A percentile compares a stretch with the other conserved stretches of the same genome.
These are phyloP conservation scores for Mimosa pudica DNA, from an alignment of 306 rosid genomes.

Conservation along the genomic window DNA sequence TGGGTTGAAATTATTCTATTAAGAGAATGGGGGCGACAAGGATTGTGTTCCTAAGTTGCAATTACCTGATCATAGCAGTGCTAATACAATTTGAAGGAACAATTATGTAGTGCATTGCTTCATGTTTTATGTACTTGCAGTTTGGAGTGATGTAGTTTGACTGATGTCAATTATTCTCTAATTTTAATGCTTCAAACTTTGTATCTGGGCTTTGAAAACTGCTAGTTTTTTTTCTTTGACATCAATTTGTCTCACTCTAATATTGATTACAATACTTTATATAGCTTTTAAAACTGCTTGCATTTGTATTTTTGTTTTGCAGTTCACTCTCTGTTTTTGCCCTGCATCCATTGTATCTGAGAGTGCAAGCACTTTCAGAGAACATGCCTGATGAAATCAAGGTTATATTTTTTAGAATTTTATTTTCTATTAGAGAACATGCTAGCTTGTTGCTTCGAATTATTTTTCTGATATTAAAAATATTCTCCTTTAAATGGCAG, in stretches of 20 bases:
- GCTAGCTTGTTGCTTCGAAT: not conserved
- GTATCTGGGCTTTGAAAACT: conserved; percentile 11
- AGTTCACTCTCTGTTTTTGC: conserved; percentile 97
- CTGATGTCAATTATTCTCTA: conserved; percentile 24
- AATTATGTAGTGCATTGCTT: not conserved
- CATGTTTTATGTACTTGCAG: not conserved
- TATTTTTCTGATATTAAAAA: conserved; percentile 33
- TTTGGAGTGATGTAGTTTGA: conserved; percentile 27
- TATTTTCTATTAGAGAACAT: conserved; percentile 18
- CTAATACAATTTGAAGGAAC: not conserved
- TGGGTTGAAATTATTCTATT: no score
- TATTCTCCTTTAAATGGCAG: conserved; percentile 54
- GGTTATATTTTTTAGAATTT: conserved; percentile 45
- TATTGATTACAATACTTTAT: conserved; percentile 20
- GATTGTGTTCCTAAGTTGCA: no score
- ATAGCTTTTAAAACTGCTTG: conserved; percentile 22
- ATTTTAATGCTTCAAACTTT: conserved; percentile 22
- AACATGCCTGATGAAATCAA: conserved; percentile 74
- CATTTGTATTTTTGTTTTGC: conserved; percentile 37
- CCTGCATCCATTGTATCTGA: conserved; percentile 88
- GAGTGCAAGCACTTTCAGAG: conserved; percentile 86
- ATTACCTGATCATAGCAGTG: no score
- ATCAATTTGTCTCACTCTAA: conserved; percentile 10
- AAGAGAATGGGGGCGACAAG: no score
- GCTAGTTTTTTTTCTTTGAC: conserved; percentile 17